These are phyloP conservation scores for Chalciporus pseudorubinellus DNA, from an alignment of 768 basidiomycete genomes.

Conservation along the genomic window DNA sequence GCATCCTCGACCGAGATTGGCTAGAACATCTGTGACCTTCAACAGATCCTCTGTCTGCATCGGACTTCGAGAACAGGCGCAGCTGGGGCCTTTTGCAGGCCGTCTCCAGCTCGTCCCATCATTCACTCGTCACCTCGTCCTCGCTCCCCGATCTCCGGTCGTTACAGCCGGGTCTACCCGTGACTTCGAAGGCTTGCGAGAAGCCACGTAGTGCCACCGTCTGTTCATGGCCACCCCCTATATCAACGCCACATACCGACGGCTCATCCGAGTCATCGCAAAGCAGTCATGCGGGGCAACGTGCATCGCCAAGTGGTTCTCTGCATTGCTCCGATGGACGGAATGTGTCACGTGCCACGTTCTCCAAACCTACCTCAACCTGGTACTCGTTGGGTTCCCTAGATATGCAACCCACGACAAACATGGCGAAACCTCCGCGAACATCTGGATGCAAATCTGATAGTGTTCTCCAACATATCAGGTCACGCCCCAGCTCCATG, in stretches of 20 bases:
- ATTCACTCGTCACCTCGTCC: conserved; percentile 6
- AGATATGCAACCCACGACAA: background rate
- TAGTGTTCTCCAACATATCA: conserved; percentile 17
- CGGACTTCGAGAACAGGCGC: conserved; percentile 19
- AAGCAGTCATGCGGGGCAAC: conserved; percentile 5
- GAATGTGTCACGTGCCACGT: conserved; percentile 8
- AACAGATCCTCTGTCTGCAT: conserved; percentile 29
- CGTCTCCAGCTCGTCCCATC: conserved; percentile 5
- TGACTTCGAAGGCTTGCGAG: conserved; percentile 7
- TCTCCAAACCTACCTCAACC: conserved; percentile 9
- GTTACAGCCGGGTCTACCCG: conserved; percentile 9
- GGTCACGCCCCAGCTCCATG: conserved; percentile 10
- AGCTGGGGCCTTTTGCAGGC: conserved; percentile 1
- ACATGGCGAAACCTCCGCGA: conserved; percentile 5
- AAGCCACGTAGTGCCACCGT: conserved; percentile 9
- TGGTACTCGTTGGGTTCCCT: conserved; percentile 6
- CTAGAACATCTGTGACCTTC: conserved; percentile 4
- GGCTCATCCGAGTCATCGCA: conserved; percentile 2
- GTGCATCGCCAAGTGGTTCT: conserved; percentile 1
- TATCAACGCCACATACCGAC: background rate
- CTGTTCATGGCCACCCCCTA: conserved; percentile 26
- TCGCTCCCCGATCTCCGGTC: conserved; percentile 15
- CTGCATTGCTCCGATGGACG: conserved; percentile 10
- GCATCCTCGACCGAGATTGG: background rate
- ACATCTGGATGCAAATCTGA: conserved; percentile 20